Evolutionary conservation across 2,329 filamentous ascomycete genomes (phyloP).

Genomic region (Clonostachys solani): DNA sequence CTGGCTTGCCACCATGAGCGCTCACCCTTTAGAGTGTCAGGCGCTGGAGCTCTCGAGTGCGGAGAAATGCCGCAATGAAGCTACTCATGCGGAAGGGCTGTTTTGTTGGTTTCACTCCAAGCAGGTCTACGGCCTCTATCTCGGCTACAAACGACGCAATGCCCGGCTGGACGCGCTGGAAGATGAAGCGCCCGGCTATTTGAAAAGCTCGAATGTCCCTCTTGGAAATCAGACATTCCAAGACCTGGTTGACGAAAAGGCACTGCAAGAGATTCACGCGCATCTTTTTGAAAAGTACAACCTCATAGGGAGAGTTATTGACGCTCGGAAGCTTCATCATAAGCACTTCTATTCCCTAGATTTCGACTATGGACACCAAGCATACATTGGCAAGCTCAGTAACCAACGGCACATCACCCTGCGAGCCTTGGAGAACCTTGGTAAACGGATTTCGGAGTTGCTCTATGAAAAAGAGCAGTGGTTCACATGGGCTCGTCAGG

Average conservation of each 20-base stretch:
- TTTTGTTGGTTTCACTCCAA: slow-evolving; percentile 16
- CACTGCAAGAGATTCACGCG: slow-evolving; percentile 8
- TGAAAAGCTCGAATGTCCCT: slow-evolving; percentile 5
- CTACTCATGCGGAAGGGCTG: slow-evolving; percentile 12
- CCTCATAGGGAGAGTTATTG: slow-evolving; percentile 13
- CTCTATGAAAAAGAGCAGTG: slow-evolving; percentile 15
- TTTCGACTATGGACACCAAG: slow-evolving; percentile 15
- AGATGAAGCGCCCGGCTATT: slow-evolving; percentile 5
- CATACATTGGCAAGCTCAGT: slow-evolving; percentile 16
- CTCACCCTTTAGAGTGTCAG: slow-evolving; percentile 1
- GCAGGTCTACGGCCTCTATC: slow-evolving; percentile 13
- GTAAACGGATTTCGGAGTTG: slow-evolving; percentile 10
- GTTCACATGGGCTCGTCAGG: slow-evolving; percentile 15
- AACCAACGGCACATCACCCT: slow-evolving; percentile 11
- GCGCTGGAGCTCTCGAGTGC: slow-evolving; percentile 16
- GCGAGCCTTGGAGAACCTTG: slow-evolving; percentile 8
- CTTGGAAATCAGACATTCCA: slow-evolving; percentile 14
- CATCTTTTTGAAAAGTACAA: slow-evolving; percentile 14
- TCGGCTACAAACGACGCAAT: slow-evolving; percentile 17
- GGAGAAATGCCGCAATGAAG: slow-evolving; percentile 59
- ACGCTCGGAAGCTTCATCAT: slow-evolving; percentile 15
- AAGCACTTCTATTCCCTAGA: slow-evolving; percentile 15
- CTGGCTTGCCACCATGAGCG: too few relatives aligned
- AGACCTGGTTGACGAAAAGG: slow-evolving; percentile 4
- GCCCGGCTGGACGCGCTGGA: slow-evolving; percentile 11